Evolutionary conservation across 305 asterid genomes (phyloP), one percentile per base, ranked within the genome.

Genomic region (Fraxinus platypoda): DNA sequence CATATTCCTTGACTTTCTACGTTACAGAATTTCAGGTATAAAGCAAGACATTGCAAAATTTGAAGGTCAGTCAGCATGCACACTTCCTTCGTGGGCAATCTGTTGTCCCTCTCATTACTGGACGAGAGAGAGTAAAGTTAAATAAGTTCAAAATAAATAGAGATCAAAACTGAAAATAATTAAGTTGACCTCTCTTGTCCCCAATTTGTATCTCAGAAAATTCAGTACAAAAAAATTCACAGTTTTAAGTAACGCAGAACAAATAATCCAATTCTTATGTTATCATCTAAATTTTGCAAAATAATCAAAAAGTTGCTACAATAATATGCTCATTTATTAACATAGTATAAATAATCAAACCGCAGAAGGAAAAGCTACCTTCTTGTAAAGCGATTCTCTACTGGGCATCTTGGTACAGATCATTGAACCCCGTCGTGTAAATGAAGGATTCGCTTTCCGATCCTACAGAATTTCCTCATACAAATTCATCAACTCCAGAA

Each of bases 391-490:
- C 34, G 94, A 90, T 77, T 95, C 98, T 79, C 93, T 91, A 26
- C 95, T 89, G 74, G 98, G 99, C 80, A 95, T 90, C 88, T 94
- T 94, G 4, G 99, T 96, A 85, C 92, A 96, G 84, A 89, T 85
- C 97, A 96, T 89, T 21, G 98, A 93, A 78, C 97, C 97, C 86
- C 94, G 88, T 80, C 97, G 88, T 52, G 90, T 89, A 83, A 93
- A 96, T 21, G 96, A 91, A 64, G 95, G 75, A 71, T 86, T 91
- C 76, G 91, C 88, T 81, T 93, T 95, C 87, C 85, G 92, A 84
- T 93, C 98, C 99, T 96, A 81, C 46, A 38, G 4, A 68, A 28
- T 68, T 68, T 15, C 74, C 74, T 25, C 35, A 26, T 66, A 25
- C 19, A 52, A 74, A 57, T 30, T 12, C 68, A 57, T 66, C 35